These are phyloP conservation scores for Noccaea bulbosa DNA, from an alignment of 345 rosid genomes.

Conservation along the genomic window DNA sequence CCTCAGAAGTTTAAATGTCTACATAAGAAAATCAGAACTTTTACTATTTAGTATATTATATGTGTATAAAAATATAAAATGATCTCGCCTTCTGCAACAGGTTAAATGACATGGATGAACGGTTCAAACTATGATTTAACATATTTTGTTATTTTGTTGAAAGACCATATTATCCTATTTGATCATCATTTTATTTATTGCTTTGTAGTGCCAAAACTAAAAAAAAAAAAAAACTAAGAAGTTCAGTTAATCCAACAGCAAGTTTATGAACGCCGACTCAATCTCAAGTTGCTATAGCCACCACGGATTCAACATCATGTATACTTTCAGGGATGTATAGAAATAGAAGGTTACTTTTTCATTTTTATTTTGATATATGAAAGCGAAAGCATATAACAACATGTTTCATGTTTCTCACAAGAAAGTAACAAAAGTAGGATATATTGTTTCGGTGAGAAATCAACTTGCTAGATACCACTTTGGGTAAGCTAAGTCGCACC, in stretches of 20 bases:
- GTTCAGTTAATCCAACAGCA: not conserved
- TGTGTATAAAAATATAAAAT: too few relatives aligned
- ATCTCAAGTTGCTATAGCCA: constrained; percentile 22
- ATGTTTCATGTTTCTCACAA: constrained; percentile 1
- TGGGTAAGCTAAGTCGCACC: not conserved
- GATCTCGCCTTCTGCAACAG: too few relatives aligned
- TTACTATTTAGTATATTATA: too few relatives aligned
- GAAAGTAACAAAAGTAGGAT: constrained; percentile 15
- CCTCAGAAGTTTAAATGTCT: too few relatives aligned
- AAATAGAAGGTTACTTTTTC: too few relatives aligned
- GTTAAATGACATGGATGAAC: too few relatives aligned
- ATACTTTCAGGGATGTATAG: not conserved
- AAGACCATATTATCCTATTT: not conserved
- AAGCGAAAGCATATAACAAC: constrained; percentile 10
- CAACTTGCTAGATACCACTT: constrained; percentile 31
- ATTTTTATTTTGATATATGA: not conserved
- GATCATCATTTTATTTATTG: not conserved
- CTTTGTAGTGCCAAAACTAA: not conserved
- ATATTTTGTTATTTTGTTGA: too few relatives aligned
- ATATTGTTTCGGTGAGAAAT: constrained; percentile 14
- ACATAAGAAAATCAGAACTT: too few relatives aligned
- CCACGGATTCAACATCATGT: not conserved
- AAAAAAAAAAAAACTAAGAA: not conserved
- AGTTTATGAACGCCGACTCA: not conserved
- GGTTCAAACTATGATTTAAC: too few relatives aligned